Base-by-base conservation (phyloP, 441 rosid species). In the Mallotus japonicus region DNA sequence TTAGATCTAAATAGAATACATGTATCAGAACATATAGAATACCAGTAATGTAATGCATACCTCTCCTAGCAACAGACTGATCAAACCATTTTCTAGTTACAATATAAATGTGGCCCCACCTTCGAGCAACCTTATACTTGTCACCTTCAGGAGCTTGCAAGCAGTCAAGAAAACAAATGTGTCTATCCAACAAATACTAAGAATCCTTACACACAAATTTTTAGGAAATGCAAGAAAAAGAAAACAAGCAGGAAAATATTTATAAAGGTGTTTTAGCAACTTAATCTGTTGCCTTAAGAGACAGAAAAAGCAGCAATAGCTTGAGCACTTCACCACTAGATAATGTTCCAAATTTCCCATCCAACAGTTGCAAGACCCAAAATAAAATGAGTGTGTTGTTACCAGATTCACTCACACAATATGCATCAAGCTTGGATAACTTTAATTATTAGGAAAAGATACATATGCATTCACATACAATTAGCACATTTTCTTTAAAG, bases 91-190 rank as follows among this genome's bases (percentile, higher is more conserved):
- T 96, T 77, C 89, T 82, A 70, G 87, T 81, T 65, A 96, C 93
- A 75, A 92, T 91, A 81, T 81, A 88, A 82, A 93, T 87, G 77
- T 85, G 89, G 72, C 98, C 98, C 99, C 99, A 96, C 81, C 83
- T 88, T 65, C 80, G 81, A 50, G 99, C 98, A 87, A 92, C 98
- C 86, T 86, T 88, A 81, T 86, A 90, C 81, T 96, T 96, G 85
- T 93, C 98, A 75, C 99, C 93, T 86, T 89, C 93, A 69, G 99
- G 87, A 81, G 89, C 88, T 85, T 96, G 80, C 77, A 68, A 71
- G 78, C 76, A 69, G 91, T 91, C 78, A 92, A 92, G 93, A 81
- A 69, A 70, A 81, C 80, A 85, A 74, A 49, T 75, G 61, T 61
- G 50, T 42, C 20, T 66, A n/a, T 16, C 42, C 53, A n/a, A 19